Evolutionary conservation across 106 monocot species (phyloP).

Genomic region (Dendrobium officinale): DNA sequence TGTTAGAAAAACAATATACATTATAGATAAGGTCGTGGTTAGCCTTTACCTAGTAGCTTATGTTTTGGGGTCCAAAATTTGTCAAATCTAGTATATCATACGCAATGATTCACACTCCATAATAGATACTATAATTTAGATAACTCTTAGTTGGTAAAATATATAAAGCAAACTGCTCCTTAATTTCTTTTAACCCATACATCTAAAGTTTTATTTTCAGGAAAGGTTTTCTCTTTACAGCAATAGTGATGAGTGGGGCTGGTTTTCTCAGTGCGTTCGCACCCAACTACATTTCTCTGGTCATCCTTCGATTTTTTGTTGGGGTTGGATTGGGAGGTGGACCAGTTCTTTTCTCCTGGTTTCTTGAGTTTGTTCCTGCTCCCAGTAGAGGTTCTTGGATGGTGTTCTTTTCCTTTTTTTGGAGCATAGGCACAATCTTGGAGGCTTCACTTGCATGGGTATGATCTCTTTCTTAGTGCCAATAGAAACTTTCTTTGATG

Average conservation of each 20-base stretch:
- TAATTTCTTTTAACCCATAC: background rate
- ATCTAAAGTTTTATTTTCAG: conserved; percentile 26
- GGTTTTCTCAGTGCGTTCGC: conserved; percentile 49
- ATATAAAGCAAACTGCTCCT: background rate
- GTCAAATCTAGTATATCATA: too few species aligned
- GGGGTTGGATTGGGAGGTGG: conserved; percentile 73
- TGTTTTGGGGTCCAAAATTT: too few species aligned
- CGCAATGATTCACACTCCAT: too few species aligned
- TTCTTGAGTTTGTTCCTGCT: conserved; percentile 76
- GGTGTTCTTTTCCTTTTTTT: conserved; percentile 52
- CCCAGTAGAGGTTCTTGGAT: conserved; percentile 71
- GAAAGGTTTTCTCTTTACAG: conserved; percentile 67
- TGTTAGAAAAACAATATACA: background rate
- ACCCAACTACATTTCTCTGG: conserved; percentile 41
- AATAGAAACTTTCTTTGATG: background rate
- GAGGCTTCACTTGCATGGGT: conserved; percentile 75
- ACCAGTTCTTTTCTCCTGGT: conserved; percentile 78
- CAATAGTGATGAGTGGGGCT: conserved; percentile 42
- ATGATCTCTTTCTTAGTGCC: conserved; percentile 13
- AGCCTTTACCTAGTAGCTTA: too few species aligned
- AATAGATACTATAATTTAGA: background rate
- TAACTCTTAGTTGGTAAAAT: background rate
- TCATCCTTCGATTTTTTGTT: conserved; percentile 50
- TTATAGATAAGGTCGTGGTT: too few species aligned
- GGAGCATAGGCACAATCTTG: conserved; percentile 55